Evolutionary conservation across 139 green algal species (phyloP), one percentile per base, ranked within the genome.

Genomic region (Volvox africanus): DNA sequence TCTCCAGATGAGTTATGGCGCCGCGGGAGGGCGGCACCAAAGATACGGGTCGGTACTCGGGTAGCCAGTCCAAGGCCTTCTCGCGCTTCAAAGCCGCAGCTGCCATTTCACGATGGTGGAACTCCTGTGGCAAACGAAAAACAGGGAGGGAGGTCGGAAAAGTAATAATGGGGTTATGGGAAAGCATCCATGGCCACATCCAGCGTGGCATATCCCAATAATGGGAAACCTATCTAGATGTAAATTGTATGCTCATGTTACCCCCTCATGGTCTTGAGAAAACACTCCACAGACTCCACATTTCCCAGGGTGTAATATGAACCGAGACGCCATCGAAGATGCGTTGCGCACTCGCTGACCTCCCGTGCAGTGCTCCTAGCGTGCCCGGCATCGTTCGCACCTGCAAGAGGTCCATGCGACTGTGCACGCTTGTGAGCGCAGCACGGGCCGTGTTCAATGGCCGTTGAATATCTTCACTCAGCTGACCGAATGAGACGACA

Each of bases 31-130:
- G 89, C 33, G 91, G 93, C 14, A 95, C 73, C 20, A 95, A 88
- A 32, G 44, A 85, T 1, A 88, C 37, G 2, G 93, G 93, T 1
- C 73, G 18, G 75, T 95, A 95, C 89, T 95, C 93, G 1, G 93
- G 87, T 32, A 90, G 67, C 91, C 91, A 93, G 80, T 93, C 91
- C 18, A 77, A 13, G 1, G 91, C 86, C 81, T 82, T 88, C 76
- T 93, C 69, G 20, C 37, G 76, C 86, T 95, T 95, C 26, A 92
- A n/a, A 0, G 84, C 86, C 0, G 89, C 75, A 13, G 91, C 81
- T 1, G 88, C 88, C 73, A 90, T 84, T 88, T 94, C 92, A 5
- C 92, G 84, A 16, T 36, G 37, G 50, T 88, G 90, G 55, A 88
- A 93, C 37, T 92, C 83, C 83, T 92, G 79, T n/a, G 44, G 44